Base-by-base conservation (phyloP, 371 early-diverging fungal species). In the Gilbertella persicaria region DNA sequence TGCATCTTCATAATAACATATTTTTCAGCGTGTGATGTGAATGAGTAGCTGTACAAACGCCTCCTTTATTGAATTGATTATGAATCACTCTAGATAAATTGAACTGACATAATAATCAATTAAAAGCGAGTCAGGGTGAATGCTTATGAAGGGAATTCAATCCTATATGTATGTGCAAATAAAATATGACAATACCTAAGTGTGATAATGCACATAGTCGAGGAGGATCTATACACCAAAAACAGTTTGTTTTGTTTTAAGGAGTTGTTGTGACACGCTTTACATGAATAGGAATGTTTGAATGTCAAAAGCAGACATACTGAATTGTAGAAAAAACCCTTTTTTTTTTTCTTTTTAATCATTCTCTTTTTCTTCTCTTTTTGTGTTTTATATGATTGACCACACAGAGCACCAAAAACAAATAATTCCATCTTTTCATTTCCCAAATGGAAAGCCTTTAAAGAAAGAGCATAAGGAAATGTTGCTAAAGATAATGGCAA, bases 301-400 rank as follows among this genome's bases (percentile, higher is more conserved):
- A 54, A 46, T 54, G 55, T 54, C 55, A 54, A 55, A 55, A 55
- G 30, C 30, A 40, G 47, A 45, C 39, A 54, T 45, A 39, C 45
- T 53, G 53, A 17, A 53, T 38, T 53, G 46, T 40, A 45, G 46
- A 45, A 54, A 17, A 35, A 16, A 8, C 21, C 20, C 37, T 37
- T 17, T 45, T 24, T 53, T 36, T 36, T 42, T 61, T 78, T 14
- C 78, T 78, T 13, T 71, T 73, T 57, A 62, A 66, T 21, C 53
- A 82, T 23, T 73, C 71, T 17, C 25, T 20, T 23, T 30, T 40
- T 25, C 19, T 7, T 40, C 60, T 64, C 23, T n/a, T 20, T 17
- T 25, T 9, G 43, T 29, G 1, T n/a, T 5, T 8, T n/a, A 10
- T 2, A 37, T 25, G 38, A 36, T 14, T 10, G 1, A 10, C 1